Conservation (phyloP, 2,329 filamentous ascomycete genomes). For the Tolypocladium nubicola region DNA sequence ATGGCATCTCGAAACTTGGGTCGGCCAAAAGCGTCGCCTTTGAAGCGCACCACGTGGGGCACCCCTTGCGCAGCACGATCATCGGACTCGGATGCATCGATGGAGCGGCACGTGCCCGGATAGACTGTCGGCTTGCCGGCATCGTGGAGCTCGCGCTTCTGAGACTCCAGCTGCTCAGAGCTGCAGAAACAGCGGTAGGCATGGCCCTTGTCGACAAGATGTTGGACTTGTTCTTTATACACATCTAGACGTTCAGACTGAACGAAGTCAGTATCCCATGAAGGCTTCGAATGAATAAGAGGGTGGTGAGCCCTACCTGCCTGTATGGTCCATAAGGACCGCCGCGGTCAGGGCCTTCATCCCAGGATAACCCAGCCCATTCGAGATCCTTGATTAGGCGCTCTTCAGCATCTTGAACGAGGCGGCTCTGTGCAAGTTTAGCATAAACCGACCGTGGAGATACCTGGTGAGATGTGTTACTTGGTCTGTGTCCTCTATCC, state of each 20-base stretch:
- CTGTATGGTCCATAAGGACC: slow-evolving; percentile 78
- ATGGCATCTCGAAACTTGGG: slow-evolving; percentile 66
- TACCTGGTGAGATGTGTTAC: slow-evolving; percentile 31
- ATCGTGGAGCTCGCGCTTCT: slow-evolving; percentile 53
- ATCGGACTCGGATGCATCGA: slow-evolving; percentile 58
- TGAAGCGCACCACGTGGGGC: slow-evolving; percentile 67
- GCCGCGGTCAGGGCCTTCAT: slow-evolving; percentile 80
- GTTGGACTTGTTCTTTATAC: slow-evolving; percentile 61
- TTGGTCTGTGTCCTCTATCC: slow-evolving; percentile 93
- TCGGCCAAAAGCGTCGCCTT: slow-evolving; percentile 42
- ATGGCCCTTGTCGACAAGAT: slow-evolving; percentile 57
- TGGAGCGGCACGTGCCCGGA: slow-evolving; percentile 57
- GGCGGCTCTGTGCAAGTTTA: slow-evolving; percentile 51
- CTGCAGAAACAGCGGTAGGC: slow-evolving; percentile 95
- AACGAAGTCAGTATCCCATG: background rate
- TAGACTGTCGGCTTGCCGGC: slow-evolving; percentile 34
- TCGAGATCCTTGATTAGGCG: slow-evolving; percentile 67
- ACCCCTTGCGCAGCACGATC: slow-evolving; percentile 60
- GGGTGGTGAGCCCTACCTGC: slow-evolving; percentile 45
- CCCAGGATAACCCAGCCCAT: slow-evolving; percentile 89
- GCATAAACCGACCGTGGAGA: background rate
- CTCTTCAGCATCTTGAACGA: slow-evolving; percentile 69
- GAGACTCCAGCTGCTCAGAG: slow-evolving; percentile 54
- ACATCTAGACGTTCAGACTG: slow-evolving; percentile 69
- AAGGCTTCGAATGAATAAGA: background rate